A percentile compares a stretch with the other conserved stretches of the same genome.
phyloP scores from a whole-genome alignment of 1,139 yeast species.

The Candida neerlandica region DNA sequence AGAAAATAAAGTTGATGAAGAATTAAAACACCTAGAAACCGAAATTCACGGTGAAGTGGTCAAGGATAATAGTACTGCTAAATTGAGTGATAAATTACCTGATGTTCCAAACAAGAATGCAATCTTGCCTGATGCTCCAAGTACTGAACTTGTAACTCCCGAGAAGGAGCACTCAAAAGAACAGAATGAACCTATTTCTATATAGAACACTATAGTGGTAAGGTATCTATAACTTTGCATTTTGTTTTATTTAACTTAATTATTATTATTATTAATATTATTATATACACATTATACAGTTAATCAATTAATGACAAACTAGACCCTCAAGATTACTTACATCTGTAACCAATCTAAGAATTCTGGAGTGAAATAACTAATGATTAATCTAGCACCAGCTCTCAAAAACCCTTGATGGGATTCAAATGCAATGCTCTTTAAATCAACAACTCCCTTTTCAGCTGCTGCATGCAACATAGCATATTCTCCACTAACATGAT shows the following conservation, averaged over 20 bases:
- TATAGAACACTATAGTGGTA: slow-evolving; percentile 5
- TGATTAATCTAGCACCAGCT: slow-evolving; percentile 93
- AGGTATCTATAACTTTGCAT: background rate
- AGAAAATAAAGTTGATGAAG: slow-evolving; percentile 69
- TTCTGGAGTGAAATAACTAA: slow-evolving; percentile 94
- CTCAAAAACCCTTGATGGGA: slow-evolving; percentile 88
- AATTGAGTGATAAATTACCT: slow-evolving; percentile 18
- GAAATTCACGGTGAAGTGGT: slow-evolving; percentile 34
- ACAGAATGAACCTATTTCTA: slow-evolving; percentile 22
- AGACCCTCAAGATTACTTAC: slow-evolving; percentile 1
- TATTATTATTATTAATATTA: background rate
- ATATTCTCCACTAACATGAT: slow-evolving; percentile 96
- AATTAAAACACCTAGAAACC: slow-evolving; percentile 51
- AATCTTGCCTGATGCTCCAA: slow-evolving; percentile 24
- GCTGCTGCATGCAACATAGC: slow-evolving; percentile 99
- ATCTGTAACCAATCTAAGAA: slow-evolving; percentile 84
- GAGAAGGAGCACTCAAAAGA: slow-evolving; percentile 14
- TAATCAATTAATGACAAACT: background rate
- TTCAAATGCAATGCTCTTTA: slow-evolving; percentile 89
- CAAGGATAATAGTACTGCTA: slow-evolving; percentile 16
- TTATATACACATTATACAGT: slow-evolving; percentile 2
- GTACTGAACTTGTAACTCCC: slow-evolving; percentile 5
- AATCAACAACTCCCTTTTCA: slow-evolving; percentile 88
- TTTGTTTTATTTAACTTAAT: background rate
- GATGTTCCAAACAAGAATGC: slow-evolving; percentile 20